Percentiles rank a stretch among this genome's conserved stretches.
phyloP scores from a whole-genome alignment of 352 stramenopile genomes.

The Globisporangium mamillatum region DNA sequence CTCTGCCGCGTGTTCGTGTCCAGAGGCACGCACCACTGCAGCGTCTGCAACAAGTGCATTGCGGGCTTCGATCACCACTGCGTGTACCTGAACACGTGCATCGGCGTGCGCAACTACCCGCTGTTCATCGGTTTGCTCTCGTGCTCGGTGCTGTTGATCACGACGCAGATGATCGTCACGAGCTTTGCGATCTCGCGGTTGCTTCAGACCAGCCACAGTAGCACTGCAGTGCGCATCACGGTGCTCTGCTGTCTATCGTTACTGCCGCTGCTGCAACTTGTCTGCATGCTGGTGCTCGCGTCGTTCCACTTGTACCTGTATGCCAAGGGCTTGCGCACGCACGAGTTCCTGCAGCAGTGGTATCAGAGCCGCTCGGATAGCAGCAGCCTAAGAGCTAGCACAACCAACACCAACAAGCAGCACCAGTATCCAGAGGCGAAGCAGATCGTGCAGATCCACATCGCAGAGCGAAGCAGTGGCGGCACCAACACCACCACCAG shows the following conservation, averaged over 20 bases:
- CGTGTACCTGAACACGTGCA: slow-evolving; percentile 93
- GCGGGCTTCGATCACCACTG: slow-evolving; percentile 95
- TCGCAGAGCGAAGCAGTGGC: neutral
- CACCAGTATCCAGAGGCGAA: neutral
- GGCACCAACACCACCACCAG: neutral
- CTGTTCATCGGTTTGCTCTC: slow-evolving; percentile 58
- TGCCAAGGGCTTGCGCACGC: slow-evolving; percentile 41
- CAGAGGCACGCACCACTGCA: slow-evolving; percentile 77
- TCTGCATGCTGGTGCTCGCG: slow-evolving; percentile 56
- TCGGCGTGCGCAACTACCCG: slow-evolving; percentile 73
- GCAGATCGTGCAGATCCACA: neutral
- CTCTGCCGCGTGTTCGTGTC: slow-evolving; percentile 44
- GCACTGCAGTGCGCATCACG: slow-evolving; percentile 15
- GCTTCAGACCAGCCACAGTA: slow-evolving; percentile 1
- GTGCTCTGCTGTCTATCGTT: slow-evolving; percentile 35
- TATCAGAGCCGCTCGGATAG: neutral
- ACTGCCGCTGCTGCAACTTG: slow-evolving; percentile 48
- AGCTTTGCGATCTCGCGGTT: slow-evolving; percentile 36
- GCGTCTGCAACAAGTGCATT: slow-evolving; percentile 94
- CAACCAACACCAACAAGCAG: neutral
- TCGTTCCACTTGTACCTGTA: slow-evolving; percentile 67
- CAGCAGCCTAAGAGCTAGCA: neutral
- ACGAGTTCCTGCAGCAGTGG: slow-evolving; percentile 55
- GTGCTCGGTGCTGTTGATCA: slow-evolving; percentile 51
- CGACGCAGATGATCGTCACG: slow-evolving; percentile 52